These are phyloP conservation scores for Cyberlindnera maclurae DNA, from an alignment of 805 yeast species.

Conservation along the genomic window DNA sequence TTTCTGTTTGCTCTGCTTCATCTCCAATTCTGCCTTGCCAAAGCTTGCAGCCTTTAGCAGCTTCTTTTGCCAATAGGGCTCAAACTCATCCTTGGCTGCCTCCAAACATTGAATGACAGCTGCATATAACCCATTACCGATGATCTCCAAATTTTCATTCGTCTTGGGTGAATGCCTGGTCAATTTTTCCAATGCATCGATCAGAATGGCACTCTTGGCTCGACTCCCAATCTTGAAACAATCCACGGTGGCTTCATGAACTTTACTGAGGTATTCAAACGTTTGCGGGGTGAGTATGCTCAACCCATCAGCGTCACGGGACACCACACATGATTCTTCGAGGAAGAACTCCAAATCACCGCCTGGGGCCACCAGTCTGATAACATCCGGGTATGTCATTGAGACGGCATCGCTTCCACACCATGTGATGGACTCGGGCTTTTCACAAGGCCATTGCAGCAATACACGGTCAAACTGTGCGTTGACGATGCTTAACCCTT, in stretches of 20 bases:
- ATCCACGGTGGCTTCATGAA: slow-evolving; percentile 47
- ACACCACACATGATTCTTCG: slow-evolving; percentile 28
- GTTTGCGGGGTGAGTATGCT: slow-evolving; percentile 48
- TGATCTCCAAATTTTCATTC: slow-evolving; percentile 59
- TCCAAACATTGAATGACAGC: slow-evolving; percentile 69
- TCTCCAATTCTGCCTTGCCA: slow-evolving; percentile 57
- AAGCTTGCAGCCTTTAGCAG: slow-evolving; percentile 75
- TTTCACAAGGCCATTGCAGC: slow-evolving; percentile 8
- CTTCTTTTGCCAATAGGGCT: slow-evolving; percentile 71
- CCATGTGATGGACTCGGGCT: slow-evolving; percentile 46
- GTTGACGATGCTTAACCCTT: slow-evolving; percentile 8
- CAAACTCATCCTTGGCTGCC: slow-evolving; percentile 76
- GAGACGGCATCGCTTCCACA: slow-evolving; percentile 81
- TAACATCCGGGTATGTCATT: slow-evolving; percentile 50
- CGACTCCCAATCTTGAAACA: slow-evolving; percentile 80
- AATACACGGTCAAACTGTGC: slow-evolving; percentile 4
- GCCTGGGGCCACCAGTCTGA: slow-evolving; percentile 67
- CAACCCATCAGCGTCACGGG: slow-evolving; percentile 63
- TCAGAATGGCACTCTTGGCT: slow-evolving; percentile 70
- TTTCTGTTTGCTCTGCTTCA: slow-evolving; percentile 29
- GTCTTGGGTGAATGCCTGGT: slow-evolving; percentile 71
- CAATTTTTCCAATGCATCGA: slow-evolving; percentile 70
- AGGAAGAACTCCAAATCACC: slow-evolving; percentile 47
- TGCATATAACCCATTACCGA: slow-evolving; percentile 39
- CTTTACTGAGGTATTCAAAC: slow-evolving; percentile 58